Evolutionary conservation across 1,284 basidiomycete genomes (phyloP), one percentile per base, ranked within the genome.

Genomic region (Chondrostereum purpureum): DNA sequence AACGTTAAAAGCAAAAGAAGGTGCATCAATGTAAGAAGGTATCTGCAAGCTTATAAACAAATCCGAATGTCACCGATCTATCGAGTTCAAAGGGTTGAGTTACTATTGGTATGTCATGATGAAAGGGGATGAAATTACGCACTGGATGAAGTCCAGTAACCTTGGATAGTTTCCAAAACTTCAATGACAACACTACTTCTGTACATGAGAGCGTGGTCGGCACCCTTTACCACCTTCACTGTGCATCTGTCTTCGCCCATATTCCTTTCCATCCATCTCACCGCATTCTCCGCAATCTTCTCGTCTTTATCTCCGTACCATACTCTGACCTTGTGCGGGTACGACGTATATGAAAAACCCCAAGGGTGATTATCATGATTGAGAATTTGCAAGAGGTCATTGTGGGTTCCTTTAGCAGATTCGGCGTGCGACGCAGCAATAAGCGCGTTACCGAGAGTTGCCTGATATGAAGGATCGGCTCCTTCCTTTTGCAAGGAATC

Each of bases 291-390:
- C 19, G 84, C 84, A 50, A 99, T 95, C 63, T 87, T 85, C 63
- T 98, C 94, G 62, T 98, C 95, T 54, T 77, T 78, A 54, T 91
- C 87, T 2, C 95, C 95, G 53, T 93, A 93, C 92, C 92, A 98
- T 31, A 98, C 83, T 36, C 80, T 80, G 40, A 92, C 85, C n/a
- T 69, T 72, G 55, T 88, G 83, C 8, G 79, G 77, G 50, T 96
- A 86, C 18, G 90, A 78, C 10, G 74, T 61, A 56, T 89, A 89
- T 20, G 83, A 85, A 62, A 89, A 90, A 2, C 88, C 88, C 88
- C 89, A 91, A 0, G 89, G 82, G 53, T 80, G 79, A 45, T 81
- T 80, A 51, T 88, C 87, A 51, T 90, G 87, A 53, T 93, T 91
- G 24, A 97, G 73, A 58, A 98, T 92, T 55, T 90, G 83, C 47